These are phyloP conservation scores for Bipolaris zeicola DNA, from an alignment of 2,329 filamentous ascomycete genomes.

Conservation along the genomic window DNA sequence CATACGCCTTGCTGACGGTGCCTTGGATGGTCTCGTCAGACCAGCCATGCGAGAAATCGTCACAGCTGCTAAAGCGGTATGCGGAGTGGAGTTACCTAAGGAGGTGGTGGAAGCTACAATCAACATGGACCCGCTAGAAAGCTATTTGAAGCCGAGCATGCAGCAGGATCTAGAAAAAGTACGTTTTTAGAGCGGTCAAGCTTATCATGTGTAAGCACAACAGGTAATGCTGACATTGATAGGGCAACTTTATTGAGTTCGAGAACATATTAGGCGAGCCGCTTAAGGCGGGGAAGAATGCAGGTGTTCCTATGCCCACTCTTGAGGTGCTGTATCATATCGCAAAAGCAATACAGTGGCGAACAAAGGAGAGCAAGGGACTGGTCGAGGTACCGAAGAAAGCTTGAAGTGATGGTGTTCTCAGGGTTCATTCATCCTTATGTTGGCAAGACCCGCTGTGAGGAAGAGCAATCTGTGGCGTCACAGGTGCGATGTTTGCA, in stretches of 20 bases:
- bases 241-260: conserved; percentile 62
- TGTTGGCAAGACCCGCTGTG: neutral
- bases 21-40: conserved; percentile 55
- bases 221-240: neutral
- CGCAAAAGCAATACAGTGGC: conserved; percentile 56
- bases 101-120: conserved; percentile 56
- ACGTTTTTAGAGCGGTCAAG: neutral
- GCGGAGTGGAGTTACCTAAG: conserved; percentile 52
- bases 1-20: conserved; percentile 54
- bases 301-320: conserved; percentile 58
- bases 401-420: neutral
- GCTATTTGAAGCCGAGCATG: conserved; percentile 61
- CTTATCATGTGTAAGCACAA: neutral
- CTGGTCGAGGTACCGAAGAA: conserved; percentile 39
- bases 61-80: conserved; percentile 50
- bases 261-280: conserved; percentile 64
- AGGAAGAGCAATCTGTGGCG: too few species aligned
- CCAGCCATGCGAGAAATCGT: conserved; percentile 62
- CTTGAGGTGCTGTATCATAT: conserved; percentile 57
- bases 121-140: conserved; percentile 56
- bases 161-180: conserved; percentile 59
- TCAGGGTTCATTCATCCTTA: neutral
- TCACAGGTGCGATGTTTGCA: neutral
- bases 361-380: conserved; percentile 54
- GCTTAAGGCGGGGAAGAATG: conserved; percentile 56